Evolutionary conservation across 257 asterid species (phyloP).

Genomic region (Coffea canephora): DNA sequence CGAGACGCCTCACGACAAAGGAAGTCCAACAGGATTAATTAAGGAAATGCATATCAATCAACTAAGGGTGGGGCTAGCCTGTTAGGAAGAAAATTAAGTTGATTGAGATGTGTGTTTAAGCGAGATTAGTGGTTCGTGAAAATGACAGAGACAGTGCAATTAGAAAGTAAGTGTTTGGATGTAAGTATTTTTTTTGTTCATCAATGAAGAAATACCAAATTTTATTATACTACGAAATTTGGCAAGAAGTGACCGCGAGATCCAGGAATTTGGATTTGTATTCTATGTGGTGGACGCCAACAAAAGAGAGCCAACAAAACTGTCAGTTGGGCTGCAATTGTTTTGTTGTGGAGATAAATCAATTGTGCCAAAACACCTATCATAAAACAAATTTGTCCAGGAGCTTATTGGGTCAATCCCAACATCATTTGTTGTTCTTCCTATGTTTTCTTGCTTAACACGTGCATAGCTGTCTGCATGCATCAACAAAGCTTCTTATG

Average conservation of each 20-base stretch:
- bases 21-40: background rate
- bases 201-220: background rate
- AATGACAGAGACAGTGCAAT: constrained; percentile 7
- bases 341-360: constrained; percentile 6
- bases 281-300: background rate
- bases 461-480: background rate
- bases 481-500: background rate
- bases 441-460: background rate
- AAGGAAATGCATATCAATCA: background rate
- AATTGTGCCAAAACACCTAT: background rate
- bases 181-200: too few relatives aligned
- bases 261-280: constrained; percentile 1
- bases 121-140: constrained; percentile 11
- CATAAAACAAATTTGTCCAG: constrained; percentile 1
- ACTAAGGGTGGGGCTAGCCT: background rate
- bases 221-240: background rate
- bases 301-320: constrained; percentile 9
- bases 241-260: constrained; percentile 1
- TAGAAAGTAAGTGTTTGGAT: background rate
- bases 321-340: constrained; percentile 4
- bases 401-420: background rate
- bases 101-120: background rate
- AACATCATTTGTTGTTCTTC: background rate
- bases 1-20: background rate
- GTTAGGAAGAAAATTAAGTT: constrained; percentile 2